Evolutionary conservation across 257 asterid genomes (phyloP).

Genomic region (Nicotiana paniculata): DNA sequence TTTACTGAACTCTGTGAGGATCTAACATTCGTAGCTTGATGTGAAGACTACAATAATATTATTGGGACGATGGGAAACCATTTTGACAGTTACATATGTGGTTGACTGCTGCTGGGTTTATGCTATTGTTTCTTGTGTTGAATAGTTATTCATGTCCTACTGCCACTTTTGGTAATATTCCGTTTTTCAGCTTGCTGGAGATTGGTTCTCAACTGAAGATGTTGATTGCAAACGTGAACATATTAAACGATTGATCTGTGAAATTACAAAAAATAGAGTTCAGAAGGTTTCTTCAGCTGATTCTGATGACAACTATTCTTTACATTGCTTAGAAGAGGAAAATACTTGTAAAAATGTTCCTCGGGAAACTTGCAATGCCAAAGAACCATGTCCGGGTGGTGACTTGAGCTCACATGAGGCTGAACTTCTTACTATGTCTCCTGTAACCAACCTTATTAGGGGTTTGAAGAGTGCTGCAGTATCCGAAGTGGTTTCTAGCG

Average conservation of each 20-base stretch:
- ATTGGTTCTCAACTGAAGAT: constrained; percentile 79
- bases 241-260: constrained; percentile 48
- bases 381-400: constrained; percentile 20
- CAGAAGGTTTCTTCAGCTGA: constrained; percentile 24
- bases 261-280: constrained; percentile 32
- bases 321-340: constrained; percentile 19
- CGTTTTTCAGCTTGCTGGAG: constrained; percentile 55
- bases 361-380: constrained; percentile 10
- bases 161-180: not conserved
- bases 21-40: not conserved
- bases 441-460: constrained; percentile 5
- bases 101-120: not conserved
- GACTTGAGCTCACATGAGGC: constrained; percentile 17
- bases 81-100: not conserved
- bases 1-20: not conserved
- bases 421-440: constrained; percentile 12
- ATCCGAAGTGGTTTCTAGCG: constrained; percentile 9
- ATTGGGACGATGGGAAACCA: not conserved
- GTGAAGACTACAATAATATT: too few species aligned
- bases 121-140: not conserved
- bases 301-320: constrained; percentile 16
- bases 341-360: constrained; percentile 15
- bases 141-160: not conserved
- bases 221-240: constrained; percentile 66
- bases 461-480: constrained; percentile 16